phyloP scores from a whole-genome alignment of 2,329 filamentous ascomycete genomes.

The Claviceps spartinae region DNA sequence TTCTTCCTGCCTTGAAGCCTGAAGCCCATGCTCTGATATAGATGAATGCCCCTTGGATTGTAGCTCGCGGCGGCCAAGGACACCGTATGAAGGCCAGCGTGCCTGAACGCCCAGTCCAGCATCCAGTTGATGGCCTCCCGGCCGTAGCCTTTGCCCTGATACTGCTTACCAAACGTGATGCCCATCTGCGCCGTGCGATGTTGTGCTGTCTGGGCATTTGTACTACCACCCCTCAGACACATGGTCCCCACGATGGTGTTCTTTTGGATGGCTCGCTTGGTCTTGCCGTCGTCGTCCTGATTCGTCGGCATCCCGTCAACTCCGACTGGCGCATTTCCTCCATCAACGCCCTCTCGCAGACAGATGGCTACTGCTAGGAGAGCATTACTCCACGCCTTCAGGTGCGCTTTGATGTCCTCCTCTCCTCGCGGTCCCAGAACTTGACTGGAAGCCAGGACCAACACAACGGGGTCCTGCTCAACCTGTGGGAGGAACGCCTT shows the following conservation, averaged over 20 bases:
- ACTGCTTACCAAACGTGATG: constrained; percentile 20
- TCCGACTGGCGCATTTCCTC: constrained; percentile 2
- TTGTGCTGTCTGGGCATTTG: constrained; percentile 6
- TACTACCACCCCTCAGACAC: constrained; percentile 10
- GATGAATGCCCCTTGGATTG: constrained; percentile 25
- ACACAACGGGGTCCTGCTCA: constrained; percentile 7
- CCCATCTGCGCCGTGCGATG: constrained; percentile 17
- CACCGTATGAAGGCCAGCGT: constrained; percentile 29
- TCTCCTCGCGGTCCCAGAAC: constrained; percentile 5
- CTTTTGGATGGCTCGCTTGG: neutral
- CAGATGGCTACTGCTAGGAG: constrained; percentile 12
- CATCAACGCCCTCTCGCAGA: constrained; percentile 4
- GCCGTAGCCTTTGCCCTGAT: constrained; percentile 30
- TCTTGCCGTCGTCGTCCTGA: neutral
- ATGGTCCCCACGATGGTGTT: constrained; percentile 10
- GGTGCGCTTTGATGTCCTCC: constrained; percentile 7
- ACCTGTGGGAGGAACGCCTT: constrained; percentile 6
- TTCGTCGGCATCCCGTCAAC: neutral
- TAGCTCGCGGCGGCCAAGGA: constrained; percentile 26
- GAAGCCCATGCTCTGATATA: constrained; percentile 33
- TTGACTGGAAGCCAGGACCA: constrained; percentile 6
- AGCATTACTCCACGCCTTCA: constrained; percentile 6
- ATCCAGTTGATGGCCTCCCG: constrained; percentile 32
- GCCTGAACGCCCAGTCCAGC: constrained; percentile 30
- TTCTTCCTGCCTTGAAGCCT: constrained; percentile 26